Conservation (phyloP, 805 yeast species). For the Saturnispora kantuleensis region DNA sequence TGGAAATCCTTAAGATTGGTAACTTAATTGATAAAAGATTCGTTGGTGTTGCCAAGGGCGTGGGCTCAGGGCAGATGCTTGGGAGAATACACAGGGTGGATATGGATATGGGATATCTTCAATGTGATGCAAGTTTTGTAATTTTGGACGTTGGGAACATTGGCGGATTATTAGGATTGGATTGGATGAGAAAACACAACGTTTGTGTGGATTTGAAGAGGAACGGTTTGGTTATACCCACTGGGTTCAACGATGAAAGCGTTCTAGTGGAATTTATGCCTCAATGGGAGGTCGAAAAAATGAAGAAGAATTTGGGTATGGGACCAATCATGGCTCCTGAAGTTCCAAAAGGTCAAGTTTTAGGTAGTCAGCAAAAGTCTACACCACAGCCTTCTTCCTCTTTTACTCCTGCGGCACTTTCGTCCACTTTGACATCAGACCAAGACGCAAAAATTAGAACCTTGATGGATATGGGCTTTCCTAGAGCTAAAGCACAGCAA, state of each 20-base stretch:
- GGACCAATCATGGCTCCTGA: not conserved
- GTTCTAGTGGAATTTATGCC: conserved; percentile 11
- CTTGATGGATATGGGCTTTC: conserved; percentile 62
- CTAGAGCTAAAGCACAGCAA: conserved; percentile 46
- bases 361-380: not conserved
- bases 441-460: conserved; percentile 27
- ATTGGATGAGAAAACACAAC: conserved; percentile 82
- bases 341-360: not conserved
- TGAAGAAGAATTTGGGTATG: conserved; percentile 17
- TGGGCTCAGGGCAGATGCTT: conserved; percentile 66
- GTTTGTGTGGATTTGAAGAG: conserved; percentile 66
- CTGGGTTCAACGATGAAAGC: conserved; percentile 38
- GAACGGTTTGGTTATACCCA: conserved; percentile 36
- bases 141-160: conserved; percentile 56
- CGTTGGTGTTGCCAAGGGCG: conserved; percentile 80
- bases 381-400: not conserved
- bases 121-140: conserved; percentile 58
- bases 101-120: conserved; percentile 58
- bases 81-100: conserved; percentile 90
- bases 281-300: conserved; percentile 15
- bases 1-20: conserved; percentile 59
- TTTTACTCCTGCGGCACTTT: conserved; percentile 1
- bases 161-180: conserved; percentile 79
- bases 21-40: conserved; percentile 73
- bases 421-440: conserved; percentile 12